Percentiles rank a stretch among this genome's conserved stretches.
Conservation (phyloP, 371 early-diverging fungal species). For the Actinomortierella wolfii region DNA sequence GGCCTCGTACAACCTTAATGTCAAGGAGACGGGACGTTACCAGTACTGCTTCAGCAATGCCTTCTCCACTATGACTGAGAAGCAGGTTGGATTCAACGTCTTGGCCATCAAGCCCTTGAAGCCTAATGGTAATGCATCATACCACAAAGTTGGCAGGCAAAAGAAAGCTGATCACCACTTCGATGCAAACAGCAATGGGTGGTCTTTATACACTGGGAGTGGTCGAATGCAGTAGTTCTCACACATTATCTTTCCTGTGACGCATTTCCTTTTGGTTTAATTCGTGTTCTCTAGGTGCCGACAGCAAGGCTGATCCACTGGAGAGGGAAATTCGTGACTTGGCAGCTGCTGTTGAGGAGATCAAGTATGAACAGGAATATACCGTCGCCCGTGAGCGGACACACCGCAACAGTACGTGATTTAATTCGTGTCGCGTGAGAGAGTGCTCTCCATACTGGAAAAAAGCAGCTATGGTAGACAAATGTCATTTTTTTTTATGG, state of each 20-base stretch:
- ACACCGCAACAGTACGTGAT: slow-evolving; percentile 72
- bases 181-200: no score
- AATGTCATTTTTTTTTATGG: background rate
- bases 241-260: no score
- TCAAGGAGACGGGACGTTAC: slow-evolving; percentile 60
- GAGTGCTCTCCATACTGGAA: no score
- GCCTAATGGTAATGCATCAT: slow-evolving; percentile 13
- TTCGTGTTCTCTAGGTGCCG: no score
- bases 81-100: slow-evolving; percentile 60
- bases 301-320: slow-evolving; percentile 59
- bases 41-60: slow-evolving; percentile 81
- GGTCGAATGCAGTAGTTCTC: no score
- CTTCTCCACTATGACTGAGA: slow-evolving; percentile 55
- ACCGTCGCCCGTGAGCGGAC: slow-evolving; percentile 69
- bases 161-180: no score
- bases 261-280: no score
- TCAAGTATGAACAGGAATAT: slow-evolving; percentile 79
- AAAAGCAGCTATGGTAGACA: no score
- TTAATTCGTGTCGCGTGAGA: background rate
- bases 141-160: no score
- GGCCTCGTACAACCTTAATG: slow-evolving; percentile 58
- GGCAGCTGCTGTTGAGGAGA: slow-evolving; percentile 63
- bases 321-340: slow-evolving; percentile 70
- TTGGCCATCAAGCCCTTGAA: slow-evolving; percentile 30
- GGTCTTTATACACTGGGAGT: no score